Conservation (phyloP, 2,329 filamentous ascomycete species). For the Ophiostoma pallidulum region DNA sequence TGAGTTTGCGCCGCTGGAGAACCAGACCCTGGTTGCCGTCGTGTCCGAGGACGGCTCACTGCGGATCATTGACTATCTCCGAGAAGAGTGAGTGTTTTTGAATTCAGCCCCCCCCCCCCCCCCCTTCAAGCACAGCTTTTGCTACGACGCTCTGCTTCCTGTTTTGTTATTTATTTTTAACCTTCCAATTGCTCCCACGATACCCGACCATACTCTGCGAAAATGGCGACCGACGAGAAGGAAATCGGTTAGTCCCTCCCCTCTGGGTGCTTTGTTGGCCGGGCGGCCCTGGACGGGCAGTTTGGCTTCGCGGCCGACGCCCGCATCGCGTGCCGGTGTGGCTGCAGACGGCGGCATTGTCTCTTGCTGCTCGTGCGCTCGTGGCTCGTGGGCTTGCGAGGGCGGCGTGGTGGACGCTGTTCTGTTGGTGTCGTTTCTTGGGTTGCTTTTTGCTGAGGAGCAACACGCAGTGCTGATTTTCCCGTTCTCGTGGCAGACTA, state of each 20-base stretch:
- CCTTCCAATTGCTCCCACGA: not conserved
- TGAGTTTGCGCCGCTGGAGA: constrained; percentile 85
- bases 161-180: not conserved
- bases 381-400: not conserved
- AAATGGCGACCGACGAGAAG: constrained; percentile 32
- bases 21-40: constrained; percentile 75
- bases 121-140: too few relatives aligned
- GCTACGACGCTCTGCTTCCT: not conserved
- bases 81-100: constrained; percentile 70
- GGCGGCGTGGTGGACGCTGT: not conserved
- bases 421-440: too few relatives aligned
- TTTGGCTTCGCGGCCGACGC: too few relatives aligned
- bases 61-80: constrained; percentile 82
- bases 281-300: too few relatives aligned
- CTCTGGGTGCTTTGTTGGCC: not conserved
- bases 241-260: constrained; percentile 31
- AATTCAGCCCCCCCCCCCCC: too few relatives aligned
- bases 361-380: not conserved
- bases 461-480: not conserved
- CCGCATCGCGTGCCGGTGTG: not conserved
- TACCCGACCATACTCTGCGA: constrained; percentile 24
- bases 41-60: constrained; percentile 87
- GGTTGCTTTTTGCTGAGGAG: not conserved
- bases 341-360: not conserved
- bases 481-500: constrained; percentile 52